Conservation (phyloP, 148 eudicot species). For the Simmondsia chinensis region DNA sequence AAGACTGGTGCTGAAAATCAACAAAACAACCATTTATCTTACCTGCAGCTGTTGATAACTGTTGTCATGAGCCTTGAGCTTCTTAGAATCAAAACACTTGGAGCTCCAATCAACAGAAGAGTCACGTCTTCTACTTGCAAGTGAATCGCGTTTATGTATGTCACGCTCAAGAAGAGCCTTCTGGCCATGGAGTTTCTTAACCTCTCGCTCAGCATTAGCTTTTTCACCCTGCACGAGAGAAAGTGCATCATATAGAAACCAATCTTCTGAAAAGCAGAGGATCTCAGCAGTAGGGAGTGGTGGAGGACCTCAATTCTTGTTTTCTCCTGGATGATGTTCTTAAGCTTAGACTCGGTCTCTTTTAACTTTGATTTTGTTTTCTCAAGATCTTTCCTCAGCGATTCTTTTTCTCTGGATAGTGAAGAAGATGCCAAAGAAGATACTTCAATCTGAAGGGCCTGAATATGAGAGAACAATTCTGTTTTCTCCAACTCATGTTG, state of each 20-base stretch:
- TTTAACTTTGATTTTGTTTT: slow-evolving; percentile 70
- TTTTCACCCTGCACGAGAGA: slow-evolving; percentile 69
- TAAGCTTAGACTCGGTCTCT: slow-evolving; percentile 79
- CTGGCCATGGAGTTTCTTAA: slow-evolving; percentile 61
- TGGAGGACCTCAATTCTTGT: slow-evolving; percentile 82
- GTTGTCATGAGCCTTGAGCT: slow-evolving; percentile 37
- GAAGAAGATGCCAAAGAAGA: slow-evolving; percentile 58
- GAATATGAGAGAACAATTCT: slow-evolving; percentile 44
- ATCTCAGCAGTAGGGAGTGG: too few species aligned
- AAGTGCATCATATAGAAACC: not conserved
- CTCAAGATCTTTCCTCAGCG: slow-evolving; percentile 83
- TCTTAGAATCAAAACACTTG: slow-evolving; percentile 50
- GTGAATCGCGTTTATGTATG: slow-evolving; percentile 57
- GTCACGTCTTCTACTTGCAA: slow-evolving; percentile 75
- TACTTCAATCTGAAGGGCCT: slow-evolving; percentile 53
- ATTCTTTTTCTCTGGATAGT: slow-evolving; percentile 74
- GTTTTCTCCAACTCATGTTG: slow-evolving; percentile 47
- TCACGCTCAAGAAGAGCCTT: slow-evolving; percentile 88
- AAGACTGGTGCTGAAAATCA: not conserved
- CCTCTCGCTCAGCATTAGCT: slow-evolving; percentile 81
- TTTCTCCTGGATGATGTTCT: slow-evolving; percentile 83
- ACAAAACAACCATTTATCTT: too few species aligned
- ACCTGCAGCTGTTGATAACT: slow-evolving; percentile 58
- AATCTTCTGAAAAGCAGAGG: slow-evolving; percentile 3
- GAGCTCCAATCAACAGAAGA: slow-evolving; percentile 53